phyloP scores from a whole-genome alignment of 139 green algal species.

The Chlorella sp. region DNA sequence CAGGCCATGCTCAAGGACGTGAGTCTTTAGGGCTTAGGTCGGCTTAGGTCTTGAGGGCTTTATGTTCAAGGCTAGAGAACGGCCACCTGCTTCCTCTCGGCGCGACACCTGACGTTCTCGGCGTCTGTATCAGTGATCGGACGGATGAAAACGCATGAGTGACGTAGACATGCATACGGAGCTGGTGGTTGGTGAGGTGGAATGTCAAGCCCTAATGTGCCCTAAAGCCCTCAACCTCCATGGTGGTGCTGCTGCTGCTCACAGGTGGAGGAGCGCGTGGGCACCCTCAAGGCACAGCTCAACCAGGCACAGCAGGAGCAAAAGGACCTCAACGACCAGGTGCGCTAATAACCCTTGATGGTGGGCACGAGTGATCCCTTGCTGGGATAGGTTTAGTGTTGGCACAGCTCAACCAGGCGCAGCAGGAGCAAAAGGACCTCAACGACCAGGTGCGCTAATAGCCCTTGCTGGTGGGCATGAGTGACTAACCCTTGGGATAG shows the following conservation, averaged over 20 bases:
- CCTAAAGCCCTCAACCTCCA: too few relatives aligned
- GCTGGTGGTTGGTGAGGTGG: too few relatives aligned
- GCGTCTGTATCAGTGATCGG: too few relatives aligned
- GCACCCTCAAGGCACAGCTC: constrained; percentile 51
- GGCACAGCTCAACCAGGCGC: constrained; percentile 48
- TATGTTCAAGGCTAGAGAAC: too few relatives aligned
- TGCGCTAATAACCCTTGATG: background rate
- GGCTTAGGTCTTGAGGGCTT: too few relatives aligned
- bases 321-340: constrained; percentile 61
- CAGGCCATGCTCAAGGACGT: constrained; percentile 44
- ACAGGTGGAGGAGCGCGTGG: constrained; percentile 49
- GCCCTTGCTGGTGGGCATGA: background rate
- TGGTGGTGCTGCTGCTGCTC: background rate
- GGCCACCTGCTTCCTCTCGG: too few relatives aligned
- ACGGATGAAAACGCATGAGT: too few relatives aligned
- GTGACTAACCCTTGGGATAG: background rate
- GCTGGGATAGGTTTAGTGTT: background rate
- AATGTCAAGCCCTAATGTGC: too few relatives aligned
- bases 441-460: constrained; percentile 45
- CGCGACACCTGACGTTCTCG: too few relatives aligned
- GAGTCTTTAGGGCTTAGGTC: too few relatives aligned
- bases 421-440: constrained; percentile 65
- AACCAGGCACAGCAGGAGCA: constrained; percentile 60
- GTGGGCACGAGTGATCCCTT: background rate
- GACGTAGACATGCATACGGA: background rate